Conservation (phyloP, 2,329 filamentous ascomycete genomes). For the Trichoderma cornu-damae region DNA sequence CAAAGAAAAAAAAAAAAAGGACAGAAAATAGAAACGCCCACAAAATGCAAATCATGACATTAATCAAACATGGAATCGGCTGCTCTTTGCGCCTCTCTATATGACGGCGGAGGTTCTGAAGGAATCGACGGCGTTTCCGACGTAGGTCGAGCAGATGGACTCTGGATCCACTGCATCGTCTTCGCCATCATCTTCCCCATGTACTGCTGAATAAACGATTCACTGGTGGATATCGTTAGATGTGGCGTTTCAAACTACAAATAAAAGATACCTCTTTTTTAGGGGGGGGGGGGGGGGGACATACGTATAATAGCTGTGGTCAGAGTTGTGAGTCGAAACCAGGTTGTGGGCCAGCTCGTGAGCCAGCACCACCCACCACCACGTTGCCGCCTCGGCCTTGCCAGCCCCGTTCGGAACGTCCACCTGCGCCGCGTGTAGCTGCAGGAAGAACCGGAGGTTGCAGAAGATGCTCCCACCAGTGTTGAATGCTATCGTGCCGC, state of each 20-base stretch:
- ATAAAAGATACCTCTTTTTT: too few species aligned
- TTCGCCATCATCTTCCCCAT: slow-evolving; percentile 64
- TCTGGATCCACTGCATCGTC: slow-evolving; percentile 37
- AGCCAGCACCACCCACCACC: slow-evolving; percentile 94
- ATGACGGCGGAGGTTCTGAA: slow-evolving; percentile 25
- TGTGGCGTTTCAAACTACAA: neutral
- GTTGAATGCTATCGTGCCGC: slow-evolving; percentile 90
- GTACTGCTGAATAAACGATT: slow-evolving; percentile 73
- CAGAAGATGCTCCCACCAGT: slow-evolving; percentile 82
- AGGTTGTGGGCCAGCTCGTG: slow-evolving; percentile 96
- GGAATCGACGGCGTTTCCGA: slow-evolving; percentile 15
- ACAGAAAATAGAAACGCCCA: slow-evolving; percentile 2
- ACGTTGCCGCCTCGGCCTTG: slow-evolving; percentile 65
- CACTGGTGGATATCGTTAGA: slow-evolving; percentile 40
- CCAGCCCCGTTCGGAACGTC: slow-evolving; percentile 37
- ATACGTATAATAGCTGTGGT: slow-evolving; percentile 78
- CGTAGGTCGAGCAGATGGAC: slow-evolving; percentile 4
- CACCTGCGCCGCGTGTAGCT: slow-evolving; percentile 61
- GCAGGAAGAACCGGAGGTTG: slow-evolving; percentile 81
- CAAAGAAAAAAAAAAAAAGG: neutral
- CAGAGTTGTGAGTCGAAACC: slow-evolving; percentile 67
- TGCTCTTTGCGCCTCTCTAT: slow-evolving; percentile 16
- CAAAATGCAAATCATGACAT: slow-evolving; percentile 8
- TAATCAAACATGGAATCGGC: slow-evolving; percentile 20
- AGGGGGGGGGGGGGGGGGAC: slow-evolving; percentile 29